Percentiles rank a stretch among this genome's conserved stretches.
Conservation (phyloP, 768 basidiomycete genomes). For the Agaricus sinodeliciosus region DNA sequence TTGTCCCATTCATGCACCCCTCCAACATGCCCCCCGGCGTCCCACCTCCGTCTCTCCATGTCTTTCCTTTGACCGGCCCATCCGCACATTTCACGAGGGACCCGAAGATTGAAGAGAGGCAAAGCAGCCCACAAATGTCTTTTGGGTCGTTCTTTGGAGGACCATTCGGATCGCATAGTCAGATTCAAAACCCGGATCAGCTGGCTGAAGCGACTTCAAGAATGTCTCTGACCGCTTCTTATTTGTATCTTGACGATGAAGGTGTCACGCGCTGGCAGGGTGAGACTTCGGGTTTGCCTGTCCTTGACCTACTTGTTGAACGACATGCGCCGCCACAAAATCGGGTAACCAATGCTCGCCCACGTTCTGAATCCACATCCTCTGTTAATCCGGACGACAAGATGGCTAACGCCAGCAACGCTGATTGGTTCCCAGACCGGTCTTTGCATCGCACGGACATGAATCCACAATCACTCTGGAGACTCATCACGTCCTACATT, state of each 20-base stretch:
- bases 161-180: constrained; percentile 20
- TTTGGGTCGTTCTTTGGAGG: constrained; percentile 34
- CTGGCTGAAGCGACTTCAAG: constrained; percentile 53
- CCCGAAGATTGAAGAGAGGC: constrained; percentile 34
- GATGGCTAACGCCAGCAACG: constrained; percentile 26
- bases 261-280: constrained; percentile 89
- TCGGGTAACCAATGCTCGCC: constrained; percentile 14
- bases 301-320: constrained; percentile 79
- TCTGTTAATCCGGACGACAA: constrained; percentile 19
- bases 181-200: constrained; percentile 30
- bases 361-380: background rate
- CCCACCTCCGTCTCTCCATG: constrained; percentile 72
- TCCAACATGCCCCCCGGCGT: constrained; percentile 44
- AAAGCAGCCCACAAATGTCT: constrained; percentile 36
- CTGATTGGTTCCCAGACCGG: constrained; percentile 82
- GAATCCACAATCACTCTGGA: constrained; percentile 86
- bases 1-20: constrained; percentile 36
- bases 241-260: constrained; percentile 84
- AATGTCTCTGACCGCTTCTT: constrained; percentile 67
- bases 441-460: constrained; percentile 66
- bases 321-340: constrained; percentile 40
- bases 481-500: constrained; percentile 79
- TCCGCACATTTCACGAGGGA: constrained; percentile 67
- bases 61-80: constrained; percentile 76
- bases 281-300: constrained; percentile 86